Evolutionary conservation across 208 protist genomes (phyloP).

Genomic region (Porcisia deanei): DNA sequence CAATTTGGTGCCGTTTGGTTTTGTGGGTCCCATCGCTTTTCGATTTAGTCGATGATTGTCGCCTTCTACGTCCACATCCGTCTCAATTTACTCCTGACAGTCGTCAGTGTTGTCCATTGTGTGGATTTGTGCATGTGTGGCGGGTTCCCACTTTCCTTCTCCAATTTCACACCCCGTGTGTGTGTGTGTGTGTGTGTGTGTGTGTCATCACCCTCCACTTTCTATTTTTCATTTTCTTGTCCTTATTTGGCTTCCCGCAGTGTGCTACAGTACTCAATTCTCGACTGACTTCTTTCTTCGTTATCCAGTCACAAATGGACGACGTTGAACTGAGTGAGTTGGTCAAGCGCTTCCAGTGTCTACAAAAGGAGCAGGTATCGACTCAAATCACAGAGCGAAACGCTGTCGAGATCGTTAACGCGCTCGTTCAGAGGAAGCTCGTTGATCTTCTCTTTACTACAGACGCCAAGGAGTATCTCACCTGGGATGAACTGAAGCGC

Average conservation of each 20-base stretch:
- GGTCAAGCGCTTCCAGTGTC: constrained; percentile 65
- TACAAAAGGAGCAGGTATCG: constrained; percentile 63
- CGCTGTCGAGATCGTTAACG: constrained; percentile 80
- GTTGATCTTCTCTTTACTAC: constrained; percentile 79
- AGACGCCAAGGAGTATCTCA: constrained; percentile 85
- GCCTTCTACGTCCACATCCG: background rate
- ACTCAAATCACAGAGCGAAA: constrained; percentile 82
- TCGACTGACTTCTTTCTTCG: background rate
- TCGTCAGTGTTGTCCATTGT: background rate
- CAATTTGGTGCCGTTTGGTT: background rate
- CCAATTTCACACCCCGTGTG: background rate
- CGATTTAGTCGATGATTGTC: background rate
- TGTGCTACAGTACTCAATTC: background rate
- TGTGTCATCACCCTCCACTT: background rate
- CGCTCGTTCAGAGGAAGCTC: constrained; percentile 61
- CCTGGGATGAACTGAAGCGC: constrained; percentile 75
- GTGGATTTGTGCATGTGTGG: background rate
- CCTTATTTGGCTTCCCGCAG: background rate
- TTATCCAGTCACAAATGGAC: constrained; percentile 16
- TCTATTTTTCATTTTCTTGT: background rate
- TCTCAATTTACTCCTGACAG: background rate
- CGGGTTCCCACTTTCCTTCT: background rate
- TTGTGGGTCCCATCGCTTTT: background rate
- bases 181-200: background rate
- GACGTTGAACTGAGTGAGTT: constrained; percentile 66